Base-by-base conservation (phyloP, 2,329 filamentous ascomycete species). In the Pseudocercospora macadamiae region DNA sequence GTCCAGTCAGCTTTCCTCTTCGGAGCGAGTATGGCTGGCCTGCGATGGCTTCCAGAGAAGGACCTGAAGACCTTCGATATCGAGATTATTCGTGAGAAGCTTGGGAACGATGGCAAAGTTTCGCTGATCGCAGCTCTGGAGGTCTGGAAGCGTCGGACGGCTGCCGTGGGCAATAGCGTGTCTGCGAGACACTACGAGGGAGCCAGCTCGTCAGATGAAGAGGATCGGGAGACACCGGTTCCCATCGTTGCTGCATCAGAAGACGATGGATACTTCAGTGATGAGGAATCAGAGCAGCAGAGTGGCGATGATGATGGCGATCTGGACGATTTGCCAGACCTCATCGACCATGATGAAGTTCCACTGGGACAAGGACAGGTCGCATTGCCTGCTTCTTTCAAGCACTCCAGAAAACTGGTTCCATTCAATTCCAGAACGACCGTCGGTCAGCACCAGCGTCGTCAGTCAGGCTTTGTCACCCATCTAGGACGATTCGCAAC, bases 1-100 rank as follows among this genome's bases (percentile, higher is more conserved):
- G 37, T 42, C 14, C 37, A 42, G 37, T 42, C 37, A 19, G 37
- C 37, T 19, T 42, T 42, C 37, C 37, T 42, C 16, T 42, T 42
- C 16, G 37, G 37, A 42, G 37, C 37, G 18, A 42, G 37, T 9
- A 28, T 54, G 14, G 23, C 19, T 30, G 51, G n/a, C 10, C 28
- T 52, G 21, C 52, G 48, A 19, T 60, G 57, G 57, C 53, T 55
- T 7, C 37, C 53, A n/a, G 57, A 60, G 47, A 14, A 53, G 12
- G 47, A 26, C 8, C 34, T 56, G 9, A 39, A 48, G 21, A 26
- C 45, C n/a, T 19, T 47, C 14, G 45, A 55, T 26, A 30, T 45
- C n/a, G 25, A 7, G 8, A 48, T 28, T 10, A 21, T 55, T 8
- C 30, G 23, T 5, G 23, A 26, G 14, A 30, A 30, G n/a, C 37